Base-by-base conservation (phyloP, 371 early-diverging fungal species). In the Furculomyces boomerangus region DNA sequence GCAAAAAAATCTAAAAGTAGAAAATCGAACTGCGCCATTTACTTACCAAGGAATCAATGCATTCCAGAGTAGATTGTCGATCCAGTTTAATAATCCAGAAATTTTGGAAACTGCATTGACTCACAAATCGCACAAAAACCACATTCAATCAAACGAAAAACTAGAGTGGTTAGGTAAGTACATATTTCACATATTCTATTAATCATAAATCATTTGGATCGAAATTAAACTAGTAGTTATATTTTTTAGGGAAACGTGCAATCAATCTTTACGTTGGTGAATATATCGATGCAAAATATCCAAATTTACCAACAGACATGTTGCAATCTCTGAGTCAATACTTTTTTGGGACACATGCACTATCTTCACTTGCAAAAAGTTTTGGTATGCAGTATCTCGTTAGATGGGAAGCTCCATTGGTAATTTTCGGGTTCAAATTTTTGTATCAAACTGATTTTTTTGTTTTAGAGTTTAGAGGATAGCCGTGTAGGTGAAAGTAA, bases 321-420 rank as follows among this genome's bases (percentile, higher is more conserved):
- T 66, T 90, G 39, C 66, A 78, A 58, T 73, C 76, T 41, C 69
- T 78, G 3, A 64, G 81, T 35, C 58, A 71, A 24, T 65, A 76
- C 1, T 86, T 76, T 64, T 28, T 26, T 10, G 77, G 83, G 2
- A 55, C 72, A 41, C 56, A 56, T 32, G 78, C 86, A 2, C 59
- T 93, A 49, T 64, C 75, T 8, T 71, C 67, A 43, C 70, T 91
- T 28, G 96, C 81, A 26, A 67, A 66, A 53, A 73, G 75, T 54
- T 68, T 90, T 56, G 96, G 96, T 47, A 70, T 96, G 56, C 78
- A 78, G 48, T 74, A 76, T 54, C 80, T 86, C 41, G 67, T 90
- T 57, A 74, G 80, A 40, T 90, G 85, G 83, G 72, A 74, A 39
- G 60, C 67, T 14, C 59, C 57, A 28, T 30, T 26, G 14, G 46